Evolutionary conservation across 73 alveolate species (phyloP).

Genomic region (Paramecium pentaurelia): DNA sequence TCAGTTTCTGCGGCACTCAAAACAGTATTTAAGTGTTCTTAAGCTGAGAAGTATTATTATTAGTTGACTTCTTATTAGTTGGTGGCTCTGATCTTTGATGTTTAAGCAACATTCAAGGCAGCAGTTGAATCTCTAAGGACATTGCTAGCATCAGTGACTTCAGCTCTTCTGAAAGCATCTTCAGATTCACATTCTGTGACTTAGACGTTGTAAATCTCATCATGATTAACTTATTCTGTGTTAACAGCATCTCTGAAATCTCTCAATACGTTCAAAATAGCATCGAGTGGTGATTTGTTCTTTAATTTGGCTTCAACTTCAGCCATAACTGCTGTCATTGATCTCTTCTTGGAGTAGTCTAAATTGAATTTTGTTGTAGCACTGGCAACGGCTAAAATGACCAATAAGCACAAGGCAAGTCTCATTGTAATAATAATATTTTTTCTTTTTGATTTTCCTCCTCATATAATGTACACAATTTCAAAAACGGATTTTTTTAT

Average conservation of each 20-base stretch:
- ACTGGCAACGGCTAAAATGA: not conserved
- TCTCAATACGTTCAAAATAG: conserved; percentile 14
- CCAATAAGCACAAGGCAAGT: conserved; percentile 45
- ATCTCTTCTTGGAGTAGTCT: conserved; percentile 30
- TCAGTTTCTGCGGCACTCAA: not conserved
- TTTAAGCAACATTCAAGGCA: not conserved
- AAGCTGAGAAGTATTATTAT: conserved; percentile 13
- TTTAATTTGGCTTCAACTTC: conserved; percentile 5
- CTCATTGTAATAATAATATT: not conserved
- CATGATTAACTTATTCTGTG: conserved; percentile 27
- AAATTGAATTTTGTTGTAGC: not conserved
- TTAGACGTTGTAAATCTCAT: conserved; percentile 30
- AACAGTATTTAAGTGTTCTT: conserved; percentile 22
- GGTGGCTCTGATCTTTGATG: conserved; percentile 20
- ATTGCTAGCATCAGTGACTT: conserved; percentile 51
- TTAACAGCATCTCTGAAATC: conserved; percentile 51
- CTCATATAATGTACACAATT: not conserved
- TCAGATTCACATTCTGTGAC: conserved; percentile 22
- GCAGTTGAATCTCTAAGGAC: conserved; percentile 48
- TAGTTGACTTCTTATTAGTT: conserved; percentile 29
- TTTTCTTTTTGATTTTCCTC: not conserved
- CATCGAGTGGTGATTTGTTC: conserved; percentile 22
- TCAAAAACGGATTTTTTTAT: not conserved
- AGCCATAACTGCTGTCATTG: conserved; percentile 43
- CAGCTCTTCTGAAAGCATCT: not conserved